A percentile compares a stretch with the other conserved stretches of the same genome.
These are phyloP conservation scores for Fonsecaea multimorphosa DNA, from an alignment of 2,329 filamentous ascomycete species.

Conservation along the genomic window DNA sequence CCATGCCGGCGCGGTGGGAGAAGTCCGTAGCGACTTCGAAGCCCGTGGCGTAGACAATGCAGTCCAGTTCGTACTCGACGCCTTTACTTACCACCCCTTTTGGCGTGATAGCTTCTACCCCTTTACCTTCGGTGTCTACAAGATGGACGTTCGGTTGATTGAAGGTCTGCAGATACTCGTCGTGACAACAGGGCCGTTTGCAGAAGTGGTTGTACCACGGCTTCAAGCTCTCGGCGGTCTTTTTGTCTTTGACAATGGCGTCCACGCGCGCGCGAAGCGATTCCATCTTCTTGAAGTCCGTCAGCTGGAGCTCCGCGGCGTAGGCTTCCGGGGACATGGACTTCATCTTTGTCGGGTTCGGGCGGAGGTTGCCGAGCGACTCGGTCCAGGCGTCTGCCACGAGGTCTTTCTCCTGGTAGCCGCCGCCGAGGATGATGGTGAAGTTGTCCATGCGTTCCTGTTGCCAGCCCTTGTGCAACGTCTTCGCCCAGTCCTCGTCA, in stretches of 20 bases:
- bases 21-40: constrained; percentile 42
- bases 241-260: constrained; percentile 58
- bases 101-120: constrained; percentile 56
- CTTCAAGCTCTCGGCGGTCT: constrained; percentile 60
- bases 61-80: constrained; percentile 56
- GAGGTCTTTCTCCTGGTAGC: constrained; percentile 35
- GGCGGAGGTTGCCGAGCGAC: constrained; percentile 25
- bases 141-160: constrained; percentile 65
- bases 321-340: constrained; percentile 5
- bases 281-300: constrained; percentile 36
- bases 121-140: constrained; percentile 64
- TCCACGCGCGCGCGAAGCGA: constrained; percentile 52
- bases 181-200: constrained; percentile 68
- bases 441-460: constrained; percentile 42
- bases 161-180: constrained; percentile 65
- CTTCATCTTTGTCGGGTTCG: constrained; percentile 6
- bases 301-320: constrained; percentile 26
- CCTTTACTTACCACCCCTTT: constrained; percentile 56
- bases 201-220: constrained; percentile 68
- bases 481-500: constrained; percentile 21
- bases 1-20: constrained; percentile 35
- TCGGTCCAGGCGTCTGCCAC: constrained; percentile 43
- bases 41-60: constrained; percentile 56
- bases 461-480: constrained; percentile 41
- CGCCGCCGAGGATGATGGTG: constrained; percentile 38